Percentiles rank a stretch among this genome's conserved stretches.
phyloP scores from a whole-genome alignment of 179 eudicot genomes.

The Beta lomatogona region DNA sequence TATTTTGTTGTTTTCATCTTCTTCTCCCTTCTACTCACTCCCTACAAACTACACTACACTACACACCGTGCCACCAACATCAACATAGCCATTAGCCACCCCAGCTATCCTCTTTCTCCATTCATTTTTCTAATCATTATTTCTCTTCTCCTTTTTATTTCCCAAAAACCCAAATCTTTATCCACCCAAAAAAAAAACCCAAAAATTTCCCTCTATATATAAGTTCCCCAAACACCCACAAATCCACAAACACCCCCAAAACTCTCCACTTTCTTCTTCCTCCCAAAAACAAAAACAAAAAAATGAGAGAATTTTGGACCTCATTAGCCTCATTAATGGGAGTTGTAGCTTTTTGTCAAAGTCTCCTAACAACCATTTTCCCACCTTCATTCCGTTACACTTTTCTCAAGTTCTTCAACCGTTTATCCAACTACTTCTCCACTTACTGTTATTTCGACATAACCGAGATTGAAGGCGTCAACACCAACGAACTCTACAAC shows the following conservation, averaged over 20 bases:
- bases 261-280: neutral
- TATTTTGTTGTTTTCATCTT: constrained; percentile 4
- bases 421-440: constrained; percentile 64
- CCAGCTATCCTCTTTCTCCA: neutral
- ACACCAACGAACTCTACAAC: constrained; percentile 93
- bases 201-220: constrained; percentile 2
- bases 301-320: constrained; percentile 81
- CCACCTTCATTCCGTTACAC: constrained; percentile 83
- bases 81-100: constrained; percentile 1
- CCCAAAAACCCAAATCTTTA: too few relatives aligned
- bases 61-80: neutral
- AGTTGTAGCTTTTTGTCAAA: constrained; percentile 76
- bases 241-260: neutral
- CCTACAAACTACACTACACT: neutral
- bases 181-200: too few relatives aligned
- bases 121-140: constrained; percentile 14
- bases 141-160: neutral
- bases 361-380: constrained; percentile 59
- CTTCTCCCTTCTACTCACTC: constrained; percentile 1
- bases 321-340: constrained; percentile 90
- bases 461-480: constrained; percentile 94
- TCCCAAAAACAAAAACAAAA: neutral
- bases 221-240: neutral
- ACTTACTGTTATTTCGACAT: constrained; percentile 82
- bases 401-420: constrained; percentile 44